phyloP scores from a whole-genome alignment of 1,284 basidiomycete genomes.

The Acaromyces ingoldii region DNA sequence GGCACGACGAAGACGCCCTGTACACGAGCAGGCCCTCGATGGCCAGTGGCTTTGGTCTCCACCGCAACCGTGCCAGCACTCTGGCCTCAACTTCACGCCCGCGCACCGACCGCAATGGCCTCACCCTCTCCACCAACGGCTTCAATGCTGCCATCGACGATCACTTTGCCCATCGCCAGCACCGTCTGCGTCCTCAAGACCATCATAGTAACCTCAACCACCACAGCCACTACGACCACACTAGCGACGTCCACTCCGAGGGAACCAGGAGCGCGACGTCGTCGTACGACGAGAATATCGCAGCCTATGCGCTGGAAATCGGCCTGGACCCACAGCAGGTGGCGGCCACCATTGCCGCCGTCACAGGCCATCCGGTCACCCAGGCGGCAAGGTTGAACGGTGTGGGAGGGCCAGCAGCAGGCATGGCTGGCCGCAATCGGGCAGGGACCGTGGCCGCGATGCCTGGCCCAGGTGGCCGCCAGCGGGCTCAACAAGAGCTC shows the following conservation, averaged over 20 bases:
- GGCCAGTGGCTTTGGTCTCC: background rate
- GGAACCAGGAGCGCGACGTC: no score
- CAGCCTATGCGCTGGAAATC: constrained; percentile 9
- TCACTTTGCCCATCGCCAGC: no score
- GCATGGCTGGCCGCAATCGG: constrained; percentile 16
- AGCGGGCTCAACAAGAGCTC: constrained; percentile 38
- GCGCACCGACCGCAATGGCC: background rate
- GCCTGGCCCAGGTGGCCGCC: constrained; percentile 36
- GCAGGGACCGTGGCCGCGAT: constrained; percentile 46
- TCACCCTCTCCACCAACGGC: background rate
- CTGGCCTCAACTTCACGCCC: background rate
- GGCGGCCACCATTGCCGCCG: constrained; percentile 6
- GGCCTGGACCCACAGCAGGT: constrained; percentile 10
- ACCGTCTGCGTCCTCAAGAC: no score
- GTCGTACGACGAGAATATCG: constrained; percentile 5
- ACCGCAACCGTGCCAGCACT: constrained; percentile 6
- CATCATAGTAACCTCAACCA: no score
- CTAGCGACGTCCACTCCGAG: no score
- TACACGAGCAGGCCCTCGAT: no score
- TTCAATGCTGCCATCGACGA: no score
- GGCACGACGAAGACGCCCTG: no score
- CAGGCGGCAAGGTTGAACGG: background rate
- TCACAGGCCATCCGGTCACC: constrained; percentile 1
- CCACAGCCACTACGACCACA: no score
- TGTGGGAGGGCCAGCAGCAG: no score